phyloP scores from a whole-genome alignment of 1,284 basidiomycete genomes.

The Stereum hirsutum region DNA sequence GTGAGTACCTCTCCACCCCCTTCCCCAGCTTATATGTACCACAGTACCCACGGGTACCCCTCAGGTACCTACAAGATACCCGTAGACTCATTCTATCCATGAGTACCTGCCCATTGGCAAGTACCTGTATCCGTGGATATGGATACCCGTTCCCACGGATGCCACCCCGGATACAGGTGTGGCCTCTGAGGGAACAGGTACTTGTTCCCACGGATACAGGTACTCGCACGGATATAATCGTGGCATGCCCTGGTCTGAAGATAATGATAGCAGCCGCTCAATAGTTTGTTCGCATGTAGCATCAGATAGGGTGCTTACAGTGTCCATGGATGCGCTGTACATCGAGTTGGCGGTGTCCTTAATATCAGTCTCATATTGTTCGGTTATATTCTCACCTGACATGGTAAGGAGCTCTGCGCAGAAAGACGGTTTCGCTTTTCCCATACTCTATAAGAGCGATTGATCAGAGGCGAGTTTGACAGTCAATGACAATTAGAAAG shows the following conservation, averaged over 20 bases:
- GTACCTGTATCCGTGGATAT: no score
- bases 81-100: no score
- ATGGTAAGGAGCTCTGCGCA: background rate
- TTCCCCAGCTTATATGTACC: no score
- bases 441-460: no score
- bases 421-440: background rate
- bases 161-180: no score
- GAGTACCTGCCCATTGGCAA: no score
- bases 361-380: background rate
- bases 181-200: background rate
- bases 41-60: no score
- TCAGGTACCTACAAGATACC: no score
- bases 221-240: no score
- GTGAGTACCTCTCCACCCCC: no score
- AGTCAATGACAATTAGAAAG: background rate
- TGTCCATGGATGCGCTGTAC: background rate
- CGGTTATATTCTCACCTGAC: background rate
- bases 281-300: constrained; percentile 12
- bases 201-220: no score
- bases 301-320: background rate
- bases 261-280: background rate
- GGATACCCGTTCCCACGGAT: no score
- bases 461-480: background rate
- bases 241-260: background rate
- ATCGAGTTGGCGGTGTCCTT: background rate